Conservation (phyloP, 2,329 filamentous ascomycete species). For the Juglanconis sp. region DNA sequence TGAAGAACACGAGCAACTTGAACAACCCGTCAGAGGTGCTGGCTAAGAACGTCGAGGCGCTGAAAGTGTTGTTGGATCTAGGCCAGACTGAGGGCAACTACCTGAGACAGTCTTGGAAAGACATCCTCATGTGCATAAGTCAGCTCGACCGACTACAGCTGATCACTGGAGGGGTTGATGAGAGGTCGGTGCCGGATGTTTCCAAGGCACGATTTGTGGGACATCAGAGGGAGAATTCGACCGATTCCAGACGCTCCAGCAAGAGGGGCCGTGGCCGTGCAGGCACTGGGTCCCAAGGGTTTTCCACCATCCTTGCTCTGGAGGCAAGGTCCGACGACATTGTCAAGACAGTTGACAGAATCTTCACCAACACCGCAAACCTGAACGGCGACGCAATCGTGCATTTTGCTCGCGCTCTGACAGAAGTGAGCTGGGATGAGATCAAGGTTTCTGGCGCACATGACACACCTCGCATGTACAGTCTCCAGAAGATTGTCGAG, state of each 20-base stretch:
- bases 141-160: slow-evolving; percentile 94
- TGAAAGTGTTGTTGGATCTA: slow-evolving; percentile 87
- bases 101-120: slow-evolving; percentile 88
- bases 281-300: slow-evolving; percentile 59
- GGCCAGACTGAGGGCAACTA: slow-evolving; percentile 90
- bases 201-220: slow-evolving; percentile 74
- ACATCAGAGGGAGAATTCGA: slow-evolving; percentile 50
- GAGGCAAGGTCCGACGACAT: slow-evolving; percentile 93
- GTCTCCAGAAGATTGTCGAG: slow-evolving; percentile 95
- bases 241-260: slow-evolving; percentile 63
- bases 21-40: slow-evolving; percentile 95
- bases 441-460: slow-evolving; percentile 96
- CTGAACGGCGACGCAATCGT: slow-evolving; percentile 92
- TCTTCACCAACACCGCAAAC: slow-evolving; percentile 94
- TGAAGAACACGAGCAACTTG: slow-evolving; percentile 91
- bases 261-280: slow-evolving; percentile 47
- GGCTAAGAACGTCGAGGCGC: slow-evolving; percentile 91
- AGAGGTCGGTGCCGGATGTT: slow-evolving; percentile 87
- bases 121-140: slow-evolving; percentile 90
- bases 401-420: slow-evolving; percentile 87
- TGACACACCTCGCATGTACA: slow-evolving; percentile 94
- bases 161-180: slow-evolving; percentile 91
- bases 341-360: slow-evolving; percentile 86
- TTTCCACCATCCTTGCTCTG: slow-evolving; percentile 77
- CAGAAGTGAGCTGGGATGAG: slow-evolving; percentile 97